Conservation (phyloP, 805 yeast genomes). For the Peterozyma toletana region DNA sequence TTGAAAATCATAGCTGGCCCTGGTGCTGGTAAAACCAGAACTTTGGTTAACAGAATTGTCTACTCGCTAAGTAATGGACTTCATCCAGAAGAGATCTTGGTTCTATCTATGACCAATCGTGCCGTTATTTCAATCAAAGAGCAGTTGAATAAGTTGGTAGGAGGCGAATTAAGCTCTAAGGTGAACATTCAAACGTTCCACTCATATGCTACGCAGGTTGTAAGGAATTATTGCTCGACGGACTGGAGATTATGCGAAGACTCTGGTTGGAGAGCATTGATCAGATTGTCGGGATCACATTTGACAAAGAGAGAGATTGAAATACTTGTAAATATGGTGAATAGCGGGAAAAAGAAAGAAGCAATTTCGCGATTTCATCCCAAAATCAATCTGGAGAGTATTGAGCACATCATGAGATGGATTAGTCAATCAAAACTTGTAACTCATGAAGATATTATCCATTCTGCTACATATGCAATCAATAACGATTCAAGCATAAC, state of each 20-base stretch:
- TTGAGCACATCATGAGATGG: slow-evolving; percentile 4
- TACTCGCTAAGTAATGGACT: slow-evolving; percentile 32
- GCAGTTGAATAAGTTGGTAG: slow-evolving; percentile 24
- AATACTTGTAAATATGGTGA: slow-evolving; percentile 1
- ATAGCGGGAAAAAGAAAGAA: not conserved
- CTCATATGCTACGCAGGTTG: slow-evolving; percentile 45
- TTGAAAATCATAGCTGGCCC: slow-evolving; percentile 62
- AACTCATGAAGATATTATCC: slow-evolving; percentile 3
- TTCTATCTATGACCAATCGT: slow-evolving; percentile 62
- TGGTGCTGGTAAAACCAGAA: slow-evolving; percentile 66
- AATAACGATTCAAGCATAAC: slow-evolving; percentile 11
- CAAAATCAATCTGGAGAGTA: not conserved
- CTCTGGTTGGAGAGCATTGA: slow-evolving; percentile 40
- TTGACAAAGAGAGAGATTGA: slow-evolving; percentile 2
- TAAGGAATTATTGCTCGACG: slow-evolving; percentile 23
- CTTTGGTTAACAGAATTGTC: slow-evolving; percentile 47
- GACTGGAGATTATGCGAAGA: slow-evolving; percentile 44
- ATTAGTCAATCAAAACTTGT: slow-evolving; percentile 6
- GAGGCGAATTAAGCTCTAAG: slow-evolving; percentile 20
- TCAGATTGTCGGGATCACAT: slow-evolving; percentile 18
- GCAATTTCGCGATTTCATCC: not conserved
- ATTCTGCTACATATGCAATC: slow-evolving; percentile 1
- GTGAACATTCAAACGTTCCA: slow-evolving; percentile 56
- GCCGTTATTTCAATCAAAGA: slow-evolving; percentile 44
- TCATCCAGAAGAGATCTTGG: slow-evolving; percentile 47